These are phyloP conservation scores for Porphyrellus cyaneotinctus DNA, from an alignment of 768 basidiomycete species.

Conservation along the genomic window DNA sequence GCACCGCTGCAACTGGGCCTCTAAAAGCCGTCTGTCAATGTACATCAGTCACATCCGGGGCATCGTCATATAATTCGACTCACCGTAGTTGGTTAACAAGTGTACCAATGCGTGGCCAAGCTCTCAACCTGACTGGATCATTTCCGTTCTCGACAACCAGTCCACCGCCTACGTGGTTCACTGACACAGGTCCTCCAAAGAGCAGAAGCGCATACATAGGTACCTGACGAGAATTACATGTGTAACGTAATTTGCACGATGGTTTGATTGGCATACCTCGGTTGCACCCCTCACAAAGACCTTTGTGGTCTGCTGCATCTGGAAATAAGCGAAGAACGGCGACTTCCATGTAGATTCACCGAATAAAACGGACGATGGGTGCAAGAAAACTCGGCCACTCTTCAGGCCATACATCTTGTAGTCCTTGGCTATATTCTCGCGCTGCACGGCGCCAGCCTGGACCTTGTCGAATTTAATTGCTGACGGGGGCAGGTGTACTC, in stretches of 20 bases:
- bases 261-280: conserved; percentile 49
- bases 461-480: conserved; percentile 83
- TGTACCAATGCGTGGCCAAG: conserved; percentile 89
- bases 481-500: conserved; percentile 67
- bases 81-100: conserved; percentile 84
- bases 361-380: conserved; percentile 81
- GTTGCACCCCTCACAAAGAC: conserved; percentile 84
- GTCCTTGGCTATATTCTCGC: conserved; percentile 81
- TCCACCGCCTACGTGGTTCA: conserved; percentile 80
- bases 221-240: conserved; percentile 51
- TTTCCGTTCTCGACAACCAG: conserved; percentile 57
- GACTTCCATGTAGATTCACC: conserved; percentile 65
- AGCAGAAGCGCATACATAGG: conserved; percentile 82
- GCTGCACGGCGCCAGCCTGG: conserved; percentile 76
- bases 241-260: too few species aligned
- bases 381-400: conserved; percentile 68
- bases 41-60: too few species aligned
- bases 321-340: conserved; percentile 81
- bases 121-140: conserved; percentile 57
- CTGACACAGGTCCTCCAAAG: conserved; percentile 75
- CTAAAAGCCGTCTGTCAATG: too few species aligned
- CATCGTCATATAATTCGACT: conserved; percentile 21
- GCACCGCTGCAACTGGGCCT: too few species aligned
- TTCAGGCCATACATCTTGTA: conserved; percentile 74
- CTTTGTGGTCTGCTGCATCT: conserved; percentile 78